Evolutionary conservation across 2,329 filamentous ascomycete genomes (phyloP).

Genomic region (Aspergillus thermomutatus): DNA sequence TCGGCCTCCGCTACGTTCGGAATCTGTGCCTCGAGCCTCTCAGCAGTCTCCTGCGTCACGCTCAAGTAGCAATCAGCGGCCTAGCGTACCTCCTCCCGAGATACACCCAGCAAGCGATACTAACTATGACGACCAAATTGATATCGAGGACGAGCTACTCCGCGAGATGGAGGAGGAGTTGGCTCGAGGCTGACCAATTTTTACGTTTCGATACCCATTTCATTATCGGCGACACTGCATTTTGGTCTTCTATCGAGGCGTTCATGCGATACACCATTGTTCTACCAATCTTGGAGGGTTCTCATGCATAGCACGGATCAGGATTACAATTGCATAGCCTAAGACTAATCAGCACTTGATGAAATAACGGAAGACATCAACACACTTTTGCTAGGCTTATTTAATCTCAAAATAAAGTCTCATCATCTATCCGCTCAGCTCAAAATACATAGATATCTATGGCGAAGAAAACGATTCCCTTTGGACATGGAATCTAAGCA

Average conservation of each 20-base stretch:
- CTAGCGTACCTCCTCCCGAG: not conserved
- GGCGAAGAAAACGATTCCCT: not conserved
- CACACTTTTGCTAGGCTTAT: not conserved
- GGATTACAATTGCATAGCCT: not conserved
- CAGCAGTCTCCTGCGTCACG: not conserved
- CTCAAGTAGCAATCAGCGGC: not conserved
- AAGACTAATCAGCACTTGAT: not conserved
- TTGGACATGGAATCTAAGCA: not conserved
- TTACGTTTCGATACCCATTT: conserved; percentile 4
- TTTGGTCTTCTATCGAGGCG: not conserved
- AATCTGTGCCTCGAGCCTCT: not conserved
- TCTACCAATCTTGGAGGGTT: not conserved
- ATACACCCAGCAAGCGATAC: not conserved
- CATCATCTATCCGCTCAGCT: not conserved
- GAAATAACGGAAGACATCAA: not conserved
- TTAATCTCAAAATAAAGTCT: not conserved
- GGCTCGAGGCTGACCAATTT: conserved; percentile 6
- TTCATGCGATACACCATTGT: not conserved
- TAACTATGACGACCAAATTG: not conserved
- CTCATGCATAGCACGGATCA: not conserved
- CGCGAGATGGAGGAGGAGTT: conserved; percentile 27
- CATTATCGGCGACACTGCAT: not conserved
- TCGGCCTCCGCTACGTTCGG: not conserved
- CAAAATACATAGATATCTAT: not conserved
- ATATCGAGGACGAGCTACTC: conserved; percentile 22